These are phyloP conservation scores for Strobilomyces dryophilus DNA, from an alignment of 768 basidiomycete species.

Conservation along the genomic window DNA sequence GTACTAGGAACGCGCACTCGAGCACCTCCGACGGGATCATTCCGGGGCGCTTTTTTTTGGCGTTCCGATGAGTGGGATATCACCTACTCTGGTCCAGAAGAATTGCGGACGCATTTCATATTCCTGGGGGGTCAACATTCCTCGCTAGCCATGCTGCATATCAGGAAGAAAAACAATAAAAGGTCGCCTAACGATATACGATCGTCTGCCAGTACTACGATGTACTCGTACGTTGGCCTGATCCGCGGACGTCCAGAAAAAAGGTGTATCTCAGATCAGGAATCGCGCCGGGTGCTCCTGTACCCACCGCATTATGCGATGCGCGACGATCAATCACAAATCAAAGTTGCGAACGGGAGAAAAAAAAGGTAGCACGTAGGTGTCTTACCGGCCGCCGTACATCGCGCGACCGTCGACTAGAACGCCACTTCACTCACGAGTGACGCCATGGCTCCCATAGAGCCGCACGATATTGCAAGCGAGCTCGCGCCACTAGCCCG, in stretches of 20 bases:
- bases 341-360: background rate
- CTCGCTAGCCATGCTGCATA: constrained; percentile 5
- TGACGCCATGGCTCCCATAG: background rate
- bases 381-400: constrained; percentile 1
- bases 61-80: background rate
- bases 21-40: constrained; percentile 9
- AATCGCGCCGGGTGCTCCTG: constrained; percentile 1
- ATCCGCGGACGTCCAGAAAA: constrained; percentile 28
- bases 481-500: background rate
- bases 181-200: background rate
- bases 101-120: constrained; percentile 3
- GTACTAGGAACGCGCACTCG: constrained; percentile 14
- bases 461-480: background rate
- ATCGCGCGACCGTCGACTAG: background rate
- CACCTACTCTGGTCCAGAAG: background rate
- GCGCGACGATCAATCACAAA: constrained; percentile 26
- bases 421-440: constrained; percentile 6
- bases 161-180: background rate
- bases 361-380: background rate
- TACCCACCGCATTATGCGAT: constrained; percentile 13
- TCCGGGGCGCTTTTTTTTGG: background rate
- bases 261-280: constrained; percentile 17
- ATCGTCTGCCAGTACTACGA: background rate
- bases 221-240: constrained; percentile 8
- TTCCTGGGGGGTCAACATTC: constrained; percentile 1